These are phyloP conservation scores for Dissophora globulifera DNA, from an alignment of 192 early-diverging fungal genomes.

Conservation along the genomic window DNA sequence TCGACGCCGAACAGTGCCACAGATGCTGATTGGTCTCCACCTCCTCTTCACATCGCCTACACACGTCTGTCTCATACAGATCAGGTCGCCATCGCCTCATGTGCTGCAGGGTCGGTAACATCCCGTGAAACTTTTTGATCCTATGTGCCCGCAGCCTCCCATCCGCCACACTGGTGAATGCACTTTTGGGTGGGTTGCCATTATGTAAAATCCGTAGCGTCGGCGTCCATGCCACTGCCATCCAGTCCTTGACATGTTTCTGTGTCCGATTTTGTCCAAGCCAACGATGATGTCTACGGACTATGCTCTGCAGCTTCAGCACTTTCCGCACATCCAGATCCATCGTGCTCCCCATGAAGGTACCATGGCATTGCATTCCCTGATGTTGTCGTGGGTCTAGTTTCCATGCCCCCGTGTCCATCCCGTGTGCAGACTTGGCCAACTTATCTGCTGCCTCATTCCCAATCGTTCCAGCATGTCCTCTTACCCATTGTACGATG, in stretches of 20 bases:
- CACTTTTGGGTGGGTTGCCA: not conserved
- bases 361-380: not conserved
- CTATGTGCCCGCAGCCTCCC: no score
- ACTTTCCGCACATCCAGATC: no score
- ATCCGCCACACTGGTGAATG: not conserved
- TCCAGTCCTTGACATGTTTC: no score
- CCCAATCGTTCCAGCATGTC: not conserved
- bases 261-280: no score
- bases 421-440: not conserved
- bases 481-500: not conserved
- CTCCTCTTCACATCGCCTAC: not conserved
- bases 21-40: not conserved
- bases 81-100: not conserved
- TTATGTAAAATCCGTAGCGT: not conserved
- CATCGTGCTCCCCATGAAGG: no score
- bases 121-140: not conserved
- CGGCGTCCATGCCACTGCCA: not conserved
- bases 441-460: constrained; percentile 9
- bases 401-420: not conserved
- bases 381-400: not conserved
- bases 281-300: no score
- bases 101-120: not conserved
- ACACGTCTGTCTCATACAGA: not conserved
- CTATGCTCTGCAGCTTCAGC: no score
- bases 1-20: not conserved